Evolutionary conservation across 2,329 filamentous ascomycete genomes (phyloP).

Genomic region (Apiospora aurea): DNA sequence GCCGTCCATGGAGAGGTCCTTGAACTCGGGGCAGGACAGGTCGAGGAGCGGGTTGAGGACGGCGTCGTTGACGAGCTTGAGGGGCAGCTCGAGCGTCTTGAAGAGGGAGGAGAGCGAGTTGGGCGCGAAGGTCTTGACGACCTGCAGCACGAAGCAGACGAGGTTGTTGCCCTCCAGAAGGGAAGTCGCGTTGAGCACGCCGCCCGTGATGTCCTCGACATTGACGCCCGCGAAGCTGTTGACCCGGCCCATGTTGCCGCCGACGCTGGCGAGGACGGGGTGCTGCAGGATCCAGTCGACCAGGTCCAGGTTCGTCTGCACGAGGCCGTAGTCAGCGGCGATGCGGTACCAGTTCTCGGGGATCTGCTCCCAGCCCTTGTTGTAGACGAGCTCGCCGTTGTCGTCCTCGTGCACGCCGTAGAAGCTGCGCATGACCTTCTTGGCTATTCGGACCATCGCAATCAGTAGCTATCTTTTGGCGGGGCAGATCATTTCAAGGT

Average conservation of each 20-base stretch:
- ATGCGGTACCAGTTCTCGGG: constrained; percentile 60
- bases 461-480: neutral
- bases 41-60: constrained; percentile 39
- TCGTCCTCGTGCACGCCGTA: constrained; percentile 50
- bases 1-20: constrained; percentile 39
- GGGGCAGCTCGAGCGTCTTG: constrained; percentile 39
- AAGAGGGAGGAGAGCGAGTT: constrained; percentile 50
- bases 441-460: constrained; percentile 35
- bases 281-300: constrained; percentile 46
- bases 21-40: constrained; percentile 40
- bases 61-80: constrained; percentile 43
- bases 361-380: constrained; percentile 57
- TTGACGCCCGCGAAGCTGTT: constrained; percentile 59
- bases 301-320: constrained; percentile 50
- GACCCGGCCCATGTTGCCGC: constrained; percentile 58
- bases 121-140: constrained; percentile 48
- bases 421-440: constrained; percentile 53
- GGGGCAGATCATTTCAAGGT: too few species aligned
- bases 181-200: constrained; percentile 50
- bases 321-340: constrained; percentile 53
- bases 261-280: constrained; percentile 53
- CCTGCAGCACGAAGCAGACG: constrained; percentile 47
- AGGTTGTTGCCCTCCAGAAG: constrained; percentile 56
- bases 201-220: constrained; percentile 50
- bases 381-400: constrained; percentile 50